phyloP scores from a whole-genome alignment of 805 yeast genomes.

The Hanseniaspora nectarophila region DNA sequence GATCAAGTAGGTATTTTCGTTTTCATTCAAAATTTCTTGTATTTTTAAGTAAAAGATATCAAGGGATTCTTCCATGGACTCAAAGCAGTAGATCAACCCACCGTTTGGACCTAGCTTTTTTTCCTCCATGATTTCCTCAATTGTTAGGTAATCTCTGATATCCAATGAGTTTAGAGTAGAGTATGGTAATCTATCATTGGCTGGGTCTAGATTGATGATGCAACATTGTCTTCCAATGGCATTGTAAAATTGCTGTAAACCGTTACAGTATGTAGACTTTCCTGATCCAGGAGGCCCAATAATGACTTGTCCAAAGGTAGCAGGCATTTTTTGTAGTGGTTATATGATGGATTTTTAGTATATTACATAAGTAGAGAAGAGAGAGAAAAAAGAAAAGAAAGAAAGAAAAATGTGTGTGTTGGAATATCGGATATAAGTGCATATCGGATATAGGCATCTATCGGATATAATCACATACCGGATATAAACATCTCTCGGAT shows the following conservation, averaged over 20 bases:
- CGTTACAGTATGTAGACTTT: slow-evolving; percentile 87
- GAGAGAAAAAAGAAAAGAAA: neutral
- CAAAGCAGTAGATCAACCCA: slow-evolving; percentile 80
- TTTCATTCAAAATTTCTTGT: slow-evolving; percentile 39
- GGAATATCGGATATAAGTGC: neutral
- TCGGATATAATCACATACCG: too few relatives aligned
- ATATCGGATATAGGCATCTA: too few relatives aligned
- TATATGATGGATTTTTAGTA: neutral
- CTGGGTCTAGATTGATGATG: slow-evolving; percentile 86
- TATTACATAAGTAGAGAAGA: neutral
- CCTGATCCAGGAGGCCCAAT: slow-evolving; percentile 99
- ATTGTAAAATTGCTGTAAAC: slow-evolving; percentile 80
- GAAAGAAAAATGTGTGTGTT: neutral
- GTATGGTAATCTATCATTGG: slow-evolving; percentile 61
- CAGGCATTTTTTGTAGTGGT: slow-evolving; percentile 30
- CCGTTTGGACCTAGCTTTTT: slow-evolving; percentile 75
- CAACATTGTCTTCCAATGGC: slow-evolving; percentile 86
- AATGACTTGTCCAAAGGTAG: slow-evolving; percentile 68
- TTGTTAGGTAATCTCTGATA: slow-evolving; percentile 60
- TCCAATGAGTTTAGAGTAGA: slow-evolving; percentile 54
- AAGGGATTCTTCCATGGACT: slow-evolving; percentile 44
- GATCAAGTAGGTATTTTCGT: slow-evolving; percentile 51
- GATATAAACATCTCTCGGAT: too few relatives aligned
- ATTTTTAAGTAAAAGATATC: slow-evolving; percentile 50
- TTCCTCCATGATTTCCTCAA: slow-evolving; percentile 69